Percentiles rank a stretch among this genome's conserved stretches.
Evolutionary conservation across 331 rosid genomes (phyloP).

Genomic region (Prunus yedoensis): DNA sequence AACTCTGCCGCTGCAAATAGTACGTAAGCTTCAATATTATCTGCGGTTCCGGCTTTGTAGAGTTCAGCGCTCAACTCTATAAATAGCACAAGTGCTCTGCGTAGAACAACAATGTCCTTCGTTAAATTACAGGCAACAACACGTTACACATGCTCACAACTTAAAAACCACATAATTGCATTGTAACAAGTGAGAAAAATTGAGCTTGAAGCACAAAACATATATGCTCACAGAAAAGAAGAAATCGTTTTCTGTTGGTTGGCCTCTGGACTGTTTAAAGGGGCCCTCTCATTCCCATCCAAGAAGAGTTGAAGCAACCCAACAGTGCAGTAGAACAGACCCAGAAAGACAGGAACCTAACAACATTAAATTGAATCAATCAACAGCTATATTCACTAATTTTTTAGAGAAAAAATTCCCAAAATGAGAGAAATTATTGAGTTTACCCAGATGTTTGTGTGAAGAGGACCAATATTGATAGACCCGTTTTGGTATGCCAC

Average conservation of each 20-base stretch:
- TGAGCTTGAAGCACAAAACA: not conserved
- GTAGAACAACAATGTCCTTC: conserved; percentile 13
- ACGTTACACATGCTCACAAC: not conserved
- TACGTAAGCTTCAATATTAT: conserved; percentile 58
- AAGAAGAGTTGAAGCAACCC: conserved; percentile 72
- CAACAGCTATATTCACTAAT: not conserved
- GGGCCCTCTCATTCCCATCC: conserved; percentile 53
- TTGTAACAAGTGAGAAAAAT: too few species aligned
- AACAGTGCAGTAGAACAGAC: conserved; percentile 65
- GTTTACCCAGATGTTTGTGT: conserved; percentile 59
- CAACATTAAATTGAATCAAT: not conserved
- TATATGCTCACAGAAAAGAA: conserved; percentile 51
- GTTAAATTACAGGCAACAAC: not conserved
- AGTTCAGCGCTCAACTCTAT: conserved; percentile 74
- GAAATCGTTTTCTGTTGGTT: conserved; percentile 38
- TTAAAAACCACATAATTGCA: not conserved
- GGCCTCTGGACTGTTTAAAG: conserved; percentile 35
- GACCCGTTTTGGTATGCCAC: conserved; percentile 60
- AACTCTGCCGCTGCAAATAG: conserved; percentile 70
- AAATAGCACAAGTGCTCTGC: conserved; percentile 61
- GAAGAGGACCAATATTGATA: conserved; percentile 52
- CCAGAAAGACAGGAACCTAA: conserved; percentile 80
- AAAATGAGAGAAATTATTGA: not conserved
- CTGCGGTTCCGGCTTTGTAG: conserved; percentile 70
- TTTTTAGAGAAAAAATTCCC: not conserved